Evolutionary conservation across 2,329 filamentous ascomycete genomes (phyloP).

Genomic region (Aspergillus sp.): DNA sequence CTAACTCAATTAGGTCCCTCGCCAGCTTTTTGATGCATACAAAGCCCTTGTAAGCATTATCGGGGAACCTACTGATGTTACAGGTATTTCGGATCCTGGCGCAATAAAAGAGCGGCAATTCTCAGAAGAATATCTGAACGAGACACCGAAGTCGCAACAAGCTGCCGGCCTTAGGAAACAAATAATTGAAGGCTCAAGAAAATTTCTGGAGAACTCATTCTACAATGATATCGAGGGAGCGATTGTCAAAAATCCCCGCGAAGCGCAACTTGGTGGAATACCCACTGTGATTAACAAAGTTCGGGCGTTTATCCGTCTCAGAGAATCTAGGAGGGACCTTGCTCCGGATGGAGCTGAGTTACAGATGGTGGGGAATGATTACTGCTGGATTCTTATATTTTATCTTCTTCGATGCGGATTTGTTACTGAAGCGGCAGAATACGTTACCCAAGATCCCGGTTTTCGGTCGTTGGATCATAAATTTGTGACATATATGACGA

Average conservation of each 20-base stretch:
- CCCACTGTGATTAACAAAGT: constrained; percentile 88
- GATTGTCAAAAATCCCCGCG: constrained; percentile 79
- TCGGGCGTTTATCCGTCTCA: constrained; percentile 84
- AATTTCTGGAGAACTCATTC: constrained; percentile 79
- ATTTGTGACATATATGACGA: constrained; percentile 83
- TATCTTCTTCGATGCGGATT: constrained; percentile 85
- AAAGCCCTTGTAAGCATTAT: constrained; percentile 76
- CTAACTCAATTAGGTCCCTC: constrained; percentile 56
- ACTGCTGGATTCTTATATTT: constrained; percentile 91
- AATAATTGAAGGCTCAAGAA: constrained; percentile 76
- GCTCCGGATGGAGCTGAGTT: constrained; percentile 77
- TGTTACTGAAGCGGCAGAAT: constrained; percentile 78
- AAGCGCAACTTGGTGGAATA: constrained; percentile 84
- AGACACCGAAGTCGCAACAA: constrained; percentile 63
- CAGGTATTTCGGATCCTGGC: constrained; percentile 59
- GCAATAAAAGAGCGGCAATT: constrained; percentile 75
- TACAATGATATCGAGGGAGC: constrained; percentile 72
- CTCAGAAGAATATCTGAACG: constrained; percentile 73
- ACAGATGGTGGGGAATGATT: constrained; percentile 77
- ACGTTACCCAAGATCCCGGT: constrained; percentile 75
- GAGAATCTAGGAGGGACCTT: constrained; percentile 76
- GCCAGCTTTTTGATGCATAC: constrained; percentile 79
- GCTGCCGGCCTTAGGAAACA: constrained; percentile 70
- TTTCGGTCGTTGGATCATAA: constrained; percentile 90
- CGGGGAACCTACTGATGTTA: constrained; percentile 65